Base-by-base conservation (phyloP, 2,329 filamentous ascomycete species). In the Talaromyces sp. region DNA sequence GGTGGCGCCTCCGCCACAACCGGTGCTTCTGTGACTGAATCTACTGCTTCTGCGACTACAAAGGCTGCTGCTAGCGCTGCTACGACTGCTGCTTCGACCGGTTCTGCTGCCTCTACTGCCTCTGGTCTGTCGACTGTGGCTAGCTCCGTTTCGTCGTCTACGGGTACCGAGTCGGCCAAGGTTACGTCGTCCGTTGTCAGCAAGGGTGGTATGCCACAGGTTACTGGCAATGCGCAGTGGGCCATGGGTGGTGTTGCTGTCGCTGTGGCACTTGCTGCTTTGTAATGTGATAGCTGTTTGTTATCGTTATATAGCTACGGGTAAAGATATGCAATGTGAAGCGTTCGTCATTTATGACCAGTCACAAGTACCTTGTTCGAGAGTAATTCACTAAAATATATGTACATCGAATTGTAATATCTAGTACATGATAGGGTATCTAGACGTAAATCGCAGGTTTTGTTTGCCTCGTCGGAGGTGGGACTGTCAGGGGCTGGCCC, bases 231-330 rank as follows among this genome's bases (percentile, higher is more conserved):
- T 31, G 59, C 65, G 11, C 61, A 62, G 11, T 68, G 62, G 62
- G 63, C 58, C 48, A 35, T 68, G 31, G 67, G 67, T 7, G 67
- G 65, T 45, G 67, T 48, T 58, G 67, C 62, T 56, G 59, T 60
- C 14, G 67, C 62, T 8, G 27, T 68, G 62, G 67, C 62, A 13
- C 37, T 67, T 48, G 60, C 60, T 24, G 65, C 61, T 35, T 22
- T 66, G 35, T 67, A 60, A 65, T 50, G 37, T 13, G 33, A 14
- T 41, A 16, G 11, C 41, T n/a, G 11, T 58, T 22, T 7, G 22
- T 10, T 41, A 37, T 19, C 16, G 22, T 3, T 59, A 59, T 58
- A 27, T 59, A 27, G 27, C 27, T 31, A 31, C 27, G 37, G 41
- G 50, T 54, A 22, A 39, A 56, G 31, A 24, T 56, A 37, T 37